A percentile compares a stretch with the other conserved stretches of the same genome.
These are phyloP conservation scores for Mycosphaerella sp. DNA, from an alignment of 2,329 filamentous ascomycete genomes.

Conservation along the genomic window DNA sequence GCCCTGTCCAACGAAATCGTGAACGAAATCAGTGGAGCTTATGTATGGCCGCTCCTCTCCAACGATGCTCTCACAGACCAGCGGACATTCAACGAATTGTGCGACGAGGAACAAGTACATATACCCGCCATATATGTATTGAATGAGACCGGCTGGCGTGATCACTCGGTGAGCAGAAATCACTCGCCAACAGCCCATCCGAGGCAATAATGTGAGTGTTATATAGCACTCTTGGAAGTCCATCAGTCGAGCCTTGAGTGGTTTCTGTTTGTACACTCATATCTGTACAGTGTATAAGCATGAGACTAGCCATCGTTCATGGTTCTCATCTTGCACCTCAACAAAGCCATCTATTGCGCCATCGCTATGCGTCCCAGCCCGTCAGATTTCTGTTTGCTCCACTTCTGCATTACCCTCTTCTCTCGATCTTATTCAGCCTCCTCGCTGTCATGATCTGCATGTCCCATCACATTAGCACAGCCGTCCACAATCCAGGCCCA, in stretches of 20 bases:
- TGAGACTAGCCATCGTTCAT: constrained; percentile 1
- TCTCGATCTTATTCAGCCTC: constrained; percentile 54
- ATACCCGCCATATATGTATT: no score
- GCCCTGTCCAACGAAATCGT: no score
- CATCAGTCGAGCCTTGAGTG: not conserved
- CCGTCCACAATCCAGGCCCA: not conserved
- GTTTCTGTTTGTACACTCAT: constrained; percentile 1
- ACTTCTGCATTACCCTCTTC: constrained; percentile 36
- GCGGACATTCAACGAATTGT: no score
- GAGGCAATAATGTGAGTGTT: not conserved
- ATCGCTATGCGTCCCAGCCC: constrained; percentile 16
- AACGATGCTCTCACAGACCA: no score
- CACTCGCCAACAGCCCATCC: not conserved
- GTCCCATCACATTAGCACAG: constrained; percentile 9
- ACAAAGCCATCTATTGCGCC: constrained; percentile 11
- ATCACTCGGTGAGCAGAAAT: no score
- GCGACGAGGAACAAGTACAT: no score
- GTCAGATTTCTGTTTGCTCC: not conserved
- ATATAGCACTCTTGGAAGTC: not conserved
- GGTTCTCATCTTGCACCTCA: not conserved
- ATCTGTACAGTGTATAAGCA: constrained; percentile 5
- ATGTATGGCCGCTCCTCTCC: no score
- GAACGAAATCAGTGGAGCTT: no score
- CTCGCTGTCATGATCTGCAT: constrained; percentile 52
- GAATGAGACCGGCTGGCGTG: no score